These are phyloP conservation scores for Pichia sorboxylosa DNA, from an alignment of 1,139 yeast species.

Conservation along the genomic window DNA sequence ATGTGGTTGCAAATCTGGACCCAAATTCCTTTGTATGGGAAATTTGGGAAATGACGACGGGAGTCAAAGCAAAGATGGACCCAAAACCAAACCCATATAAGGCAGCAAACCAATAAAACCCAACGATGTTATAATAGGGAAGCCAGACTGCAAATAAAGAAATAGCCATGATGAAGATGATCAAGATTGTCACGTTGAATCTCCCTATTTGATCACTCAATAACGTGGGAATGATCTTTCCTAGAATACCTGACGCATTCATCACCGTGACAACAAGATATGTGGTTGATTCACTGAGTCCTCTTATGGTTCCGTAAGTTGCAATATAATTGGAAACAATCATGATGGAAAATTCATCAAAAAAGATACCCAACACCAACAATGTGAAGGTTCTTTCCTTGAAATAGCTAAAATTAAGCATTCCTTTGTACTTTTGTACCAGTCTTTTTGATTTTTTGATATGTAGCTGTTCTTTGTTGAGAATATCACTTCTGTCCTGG, in stretches of 20 bases:
- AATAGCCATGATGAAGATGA: constrained; percentile 21
- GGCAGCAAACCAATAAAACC: constrained; percentile 28
- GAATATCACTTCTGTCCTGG: constrained; percentile 22
- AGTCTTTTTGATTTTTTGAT: constrained; percentile 13
- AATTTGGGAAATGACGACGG: constrained; percentile 45
- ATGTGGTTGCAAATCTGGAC: constrained; percentile 57
- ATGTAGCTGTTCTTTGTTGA: constrained; percentile 5
- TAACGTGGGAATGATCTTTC: constrained; percentile 37
- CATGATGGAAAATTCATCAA: constrained; percentile 20
- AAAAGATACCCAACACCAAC: constrained; percentile 19
- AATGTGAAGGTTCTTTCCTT: constrained; percentile 28
- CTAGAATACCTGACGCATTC: constrained; percentile 38
- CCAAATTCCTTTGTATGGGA: constrained; percentile 57
- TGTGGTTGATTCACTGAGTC: constrained; percentile 30
- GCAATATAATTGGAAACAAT: constrained; percentile 30
- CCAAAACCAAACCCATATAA: constrained; percentile 29
- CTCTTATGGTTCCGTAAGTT: constrained; percentile 37
- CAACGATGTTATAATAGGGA: constrained; percentile 28
- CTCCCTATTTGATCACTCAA: constrained; percentile 40
- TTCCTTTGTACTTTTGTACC: constrained; percentile 28
- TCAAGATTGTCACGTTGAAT: constrained; percentile 38
- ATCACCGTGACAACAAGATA: constrained; percentile 36
- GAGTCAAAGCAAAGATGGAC: constrained; percentile 18
- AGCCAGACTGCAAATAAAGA: constrained; percentile 35
- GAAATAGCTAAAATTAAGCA: constrained; percentile 34